Evolutionary conservation across 2,329 filamentous ascomycete genomes (phyloP).

Genomic region (Huntiella bhutanensis): DNA sequence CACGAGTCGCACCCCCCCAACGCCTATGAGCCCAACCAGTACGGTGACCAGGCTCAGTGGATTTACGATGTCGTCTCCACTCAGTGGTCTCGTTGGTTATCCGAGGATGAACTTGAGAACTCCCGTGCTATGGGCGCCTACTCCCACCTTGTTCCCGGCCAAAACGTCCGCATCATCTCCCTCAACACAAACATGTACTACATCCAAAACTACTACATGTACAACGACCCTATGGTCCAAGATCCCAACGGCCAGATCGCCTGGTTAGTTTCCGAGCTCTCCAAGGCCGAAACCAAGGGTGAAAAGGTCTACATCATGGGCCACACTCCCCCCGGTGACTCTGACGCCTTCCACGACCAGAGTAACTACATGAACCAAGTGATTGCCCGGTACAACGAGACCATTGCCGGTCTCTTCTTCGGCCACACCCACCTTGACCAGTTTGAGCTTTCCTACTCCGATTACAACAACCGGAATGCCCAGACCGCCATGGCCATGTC

Average conservation of each 20-base stretch:
- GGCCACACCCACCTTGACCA: constrained; percentile 39
- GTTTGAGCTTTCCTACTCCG: constrained; percentile 34
- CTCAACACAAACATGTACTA: constrained; percentile 43
- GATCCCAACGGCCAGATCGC: constrained; percentile 33
- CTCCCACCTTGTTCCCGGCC: constrained; percentile 24
- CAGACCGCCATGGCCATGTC: constrained; percentile 29
- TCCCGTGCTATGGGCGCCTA: constrained; percentile 28
- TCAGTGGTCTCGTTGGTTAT: constrained; percentile 30
- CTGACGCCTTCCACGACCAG: constrained; percentile 32
- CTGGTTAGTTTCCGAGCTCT: constrained; percentile 35
- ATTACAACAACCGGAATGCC: constrained; percentile 24
- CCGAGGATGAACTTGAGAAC: constrained; percentile 16
- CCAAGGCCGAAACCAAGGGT: constrained; percentile 29
- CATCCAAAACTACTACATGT: constrained; percentile 37
- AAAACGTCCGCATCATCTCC: constrained; percentile 36
- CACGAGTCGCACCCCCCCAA: constrained; percentile 37
- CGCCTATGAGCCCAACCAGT: constrained; percentile 25
- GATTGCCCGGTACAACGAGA: constrained; percentile 31
- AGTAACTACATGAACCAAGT: constrained; percentile 35
- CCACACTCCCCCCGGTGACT: constrained; percentile 34
- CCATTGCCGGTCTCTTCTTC: constrained; percentile 36
- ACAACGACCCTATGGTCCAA: constrained; percentile 27
- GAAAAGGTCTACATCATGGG: constrained; percentile 38
- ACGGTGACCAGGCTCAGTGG: constrained; percentile 28
- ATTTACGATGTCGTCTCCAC: constrained; percentile 29